Conservation (phyloP, 2,329 filamentous ascomycete species). For the Penicillium decumbens region DNA sequence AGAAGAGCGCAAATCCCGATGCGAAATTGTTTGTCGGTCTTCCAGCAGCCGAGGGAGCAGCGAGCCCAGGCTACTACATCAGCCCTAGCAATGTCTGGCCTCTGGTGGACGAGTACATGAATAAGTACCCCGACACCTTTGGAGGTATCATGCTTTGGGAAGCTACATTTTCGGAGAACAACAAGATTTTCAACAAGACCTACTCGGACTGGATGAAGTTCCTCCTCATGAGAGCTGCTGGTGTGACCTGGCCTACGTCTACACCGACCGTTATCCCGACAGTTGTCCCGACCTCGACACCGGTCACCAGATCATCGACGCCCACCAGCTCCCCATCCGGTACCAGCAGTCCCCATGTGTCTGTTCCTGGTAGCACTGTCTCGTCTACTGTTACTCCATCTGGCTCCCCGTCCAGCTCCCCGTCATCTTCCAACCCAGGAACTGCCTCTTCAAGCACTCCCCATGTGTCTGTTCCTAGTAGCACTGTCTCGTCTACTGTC, state of each 20-base stretch:
- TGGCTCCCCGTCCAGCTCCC: constrained; percentile 7
- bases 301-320: too few relatives aligned
- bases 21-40: constrained; percentile 55
- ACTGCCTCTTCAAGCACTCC: constrained; percentile 3
- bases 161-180: constrained; percentile 47
- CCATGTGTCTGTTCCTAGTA: not conserved
- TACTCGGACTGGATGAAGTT: constrained; percentile 50
- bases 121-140: constrained; percentile 42
- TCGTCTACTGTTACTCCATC: not conserved
- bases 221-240: constrained; percentile 29
- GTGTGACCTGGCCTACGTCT: not conserved
- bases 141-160: constrained; percentile 61
- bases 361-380: too few relatives aligned
- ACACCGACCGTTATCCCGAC: not conserved
- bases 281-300: too few relatives aligned
- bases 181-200: constrained; percentile 39
- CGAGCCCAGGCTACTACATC: constrained; percentile 44
- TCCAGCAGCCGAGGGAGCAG: constrained; percentile 33
- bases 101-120: constrained; percentile 43
- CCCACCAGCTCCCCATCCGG: too few relatives aligned
- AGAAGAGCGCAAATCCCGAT: constrained; percentile 36
- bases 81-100: constrained; percentile 43
- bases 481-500: not conserved
- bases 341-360: too few relatives aligned
- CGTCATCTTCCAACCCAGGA: not conserved